Evolutionary conservation across 768 basidiomycete species (phyloP).

Genomic region (Hygrophorus russula): DNA sequence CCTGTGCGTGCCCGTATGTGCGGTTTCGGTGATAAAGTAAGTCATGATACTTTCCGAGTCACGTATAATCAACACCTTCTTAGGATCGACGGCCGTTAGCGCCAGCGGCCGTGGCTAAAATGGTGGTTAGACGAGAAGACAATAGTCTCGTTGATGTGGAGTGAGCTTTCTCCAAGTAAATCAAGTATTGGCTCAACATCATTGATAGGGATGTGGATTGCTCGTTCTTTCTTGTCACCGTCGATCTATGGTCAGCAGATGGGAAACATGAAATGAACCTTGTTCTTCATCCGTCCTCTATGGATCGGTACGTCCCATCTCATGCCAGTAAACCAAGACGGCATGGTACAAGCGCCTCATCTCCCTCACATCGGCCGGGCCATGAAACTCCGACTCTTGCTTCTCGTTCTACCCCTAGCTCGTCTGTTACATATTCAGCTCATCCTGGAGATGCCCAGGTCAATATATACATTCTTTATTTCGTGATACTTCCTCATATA

Average conservation of each 20-base stretch:
- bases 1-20: conserved; percentile 90
- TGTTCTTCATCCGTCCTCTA: conserved; percentile 75
- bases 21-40: conserved; percentile 92
- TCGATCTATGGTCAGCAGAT: conserved; percentile 87
- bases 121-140: conserved; percentile 63
- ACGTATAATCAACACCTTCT: conserved; percentile 5
- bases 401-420: conserved; percentile 31
- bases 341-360: conserved; percentile 26
- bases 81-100: conserved; percentile 90
- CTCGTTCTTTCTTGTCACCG: conserved; percentile 83
- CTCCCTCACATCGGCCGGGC: conserved; percentile 24
- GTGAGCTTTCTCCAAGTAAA: conserved; percentile 33
- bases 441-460: conserved; percentile 33
- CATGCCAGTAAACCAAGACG: conserved; percentile 30
- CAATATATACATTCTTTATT: conserved; percentile 7
- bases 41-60: conserved; percentile 8
- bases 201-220: conserved; percentile 64
- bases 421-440: conserved; percentile 28
- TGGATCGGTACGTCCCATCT: conserved; percentile 60
- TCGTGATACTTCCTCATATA: neutral
- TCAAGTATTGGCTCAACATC: neutral
- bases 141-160: conserved; percentile 61
- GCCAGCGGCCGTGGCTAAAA: conserved; percentile 81
- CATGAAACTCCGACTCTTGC: conserved; percentile 31
- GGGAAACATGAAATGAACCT: conserved; percentile 80